phyloP scores from a whole-genome alignment of 805 yeast genomes.

The Wickerhamomyces xylosicus region DNA sequence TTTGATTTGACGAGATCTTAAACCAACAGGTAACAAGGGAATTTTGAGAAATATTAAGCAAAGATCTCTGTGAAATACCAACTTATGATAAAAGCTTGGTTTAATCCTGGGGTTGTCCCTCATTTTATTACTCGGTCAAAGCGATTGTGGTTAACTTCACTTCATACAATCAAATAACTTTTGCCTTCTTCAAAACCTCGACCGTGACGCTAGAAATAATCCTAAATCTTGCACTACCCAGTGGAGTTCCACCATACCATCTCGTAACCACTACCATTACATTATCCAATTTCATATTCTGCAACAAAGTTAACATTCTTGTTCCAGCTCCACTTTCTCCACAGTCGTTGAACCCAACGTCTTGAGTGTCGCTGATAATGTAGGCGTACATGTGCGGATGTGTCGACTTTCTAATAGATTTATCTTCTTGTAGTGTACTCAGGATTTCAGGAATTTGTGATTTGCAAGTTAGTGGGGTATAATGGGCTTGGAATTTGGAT shows the following conservation, averaged over 20 bases:
- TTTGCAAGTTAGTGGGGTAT: background rate
- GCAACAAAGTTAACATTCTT: slow-evolving; percentile 43
- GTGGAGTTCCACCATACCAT: slow-evolving; percentile 75
- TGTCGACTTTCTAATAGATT: background rate
- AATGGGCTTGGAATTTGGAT: background rate
- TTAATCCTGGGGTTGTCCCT: too few relatives aligned
- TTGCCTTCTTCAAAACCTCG: slow-evolving; percentile 35
- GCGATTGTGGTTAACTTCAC: too few relatives aligned
- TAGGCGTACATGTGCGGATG: background rate
- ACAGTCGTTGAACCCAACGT: slow-evolving; percentile 58
- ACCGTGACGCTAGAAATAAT: slow-evolving; percentile 49
- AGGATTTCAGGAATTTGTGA: background rate
- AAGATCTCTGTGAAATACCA: too few relatives aligned
- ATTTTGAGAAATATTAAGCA: too few relatives aligned
- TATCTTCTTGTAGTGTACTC: background rate
- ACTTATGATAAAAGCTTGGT: too few relatives aligned
- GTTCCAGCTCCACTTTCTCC: slow-evolving; percentile 74
- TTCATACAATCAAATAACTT: slow-evolving; percentile 17
- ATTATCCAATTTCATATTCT: slow-evolving; percentile 37
- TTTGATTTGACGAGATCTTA: slow-evolving; percentile 98
- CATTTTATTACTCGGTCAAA: too few relatives aligned
- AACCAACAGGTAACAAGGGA: slow-evolving; percentile 94
- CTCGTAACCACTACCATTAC: slow-evolving; percentile 60
- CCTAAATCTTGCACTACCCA: slow-evolving; percentile 65
- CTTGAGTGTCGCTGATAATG: slow-evolving; percentile 5